phyloP scores from a whole-genome alignment of 768 basidiomycete genomes.

The Tricholoma furcatifolium region DNA sequence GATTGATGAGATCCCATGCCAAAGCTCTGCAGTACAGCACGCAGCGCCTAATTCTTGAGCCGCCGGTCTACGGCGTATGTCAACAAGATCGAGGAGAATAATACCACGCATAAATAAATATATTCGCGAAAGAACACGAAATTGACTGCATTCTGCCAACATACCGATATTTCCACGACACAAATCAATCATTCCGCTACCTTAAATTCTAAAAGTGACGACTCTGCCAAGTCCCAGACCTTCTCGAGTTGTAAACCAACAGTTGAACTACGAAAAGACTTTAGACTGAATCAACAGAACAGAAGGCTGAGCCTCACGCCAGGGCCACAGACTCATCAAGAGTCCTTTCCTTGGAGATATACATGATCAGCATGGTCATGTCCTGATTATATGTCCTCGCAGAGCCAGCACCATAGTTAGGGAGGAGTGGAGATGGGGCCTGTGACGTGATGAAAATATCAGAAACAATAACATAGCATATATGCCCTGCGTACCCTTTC shows the following conservation, averaged over 20 bases:
- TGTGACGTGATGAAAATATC: constrained; percentile 8
- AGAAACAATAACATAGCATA: neutral
- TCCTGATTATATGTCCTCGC: constrained; percentile 41
- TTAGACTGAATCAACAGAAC: neutral
- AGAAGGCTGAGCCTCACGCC: neutral
- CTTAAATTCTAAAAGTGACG: constrained; percentile 4
- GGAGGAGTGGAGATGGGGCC: constrained; percentile 44
- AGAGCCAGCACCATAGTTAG: constrained; percentile 44
- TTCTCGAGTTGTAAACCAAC: constrained; percentile 2
- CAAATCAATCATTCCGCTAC: neutral
- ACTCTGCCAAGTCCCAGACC: constrained; percentile 11
- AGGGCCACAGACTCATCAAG: constrained; percentile 33
- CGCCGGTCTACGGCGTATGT: too few species aligned
- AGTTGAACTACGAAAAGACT: neutral
- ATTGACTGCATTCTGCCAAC: neutral
- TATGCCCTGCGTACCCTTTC: neutral
- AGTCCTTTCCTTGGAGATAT: constrained; percentile 44
- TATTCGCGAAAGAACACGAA: neutral
- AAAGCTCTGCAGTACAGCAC: too few species aligned
- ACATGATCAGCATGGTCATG: constrained; percentile 40
- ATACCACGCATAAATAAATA: too few species aligned
- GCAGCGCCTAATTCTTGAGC: too few species aligned
- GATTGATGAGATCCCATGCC: too few species aligned
- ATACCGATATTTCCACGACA: neutral
- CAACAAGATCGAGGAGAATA: too few species aligned